Evolutionary conservation across 2,329 filamentous ascomycete genomes (phyloP).

Genomic region (Pleomassaria siparia): DNA sequence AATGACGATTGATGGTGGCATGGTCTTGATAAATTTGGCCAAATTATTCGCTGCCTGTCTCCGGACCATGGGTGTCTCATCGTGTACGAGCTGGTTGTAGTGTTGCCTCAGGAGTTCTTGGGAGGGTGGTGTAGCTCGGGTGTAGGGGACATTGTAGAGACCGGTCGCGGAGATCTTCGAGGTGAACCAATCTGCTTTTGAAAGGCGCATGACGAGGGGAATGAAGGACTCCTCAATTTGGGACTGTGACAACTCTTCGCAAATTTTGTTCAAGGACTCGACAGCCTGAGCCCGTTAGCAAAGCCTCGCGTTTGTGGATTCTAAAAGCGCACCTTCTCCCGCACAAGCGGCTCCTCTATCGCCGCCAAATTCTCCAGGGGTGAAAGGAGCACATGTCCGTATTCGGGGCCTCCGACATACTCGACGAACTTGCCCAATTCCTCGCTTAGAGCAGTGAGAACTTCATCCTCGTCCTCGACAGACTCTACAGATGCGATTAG

Average conservation of each 20-base stretch:
- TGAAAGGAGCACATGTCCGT: constrained; percentile 92
- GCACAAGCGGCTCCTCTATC: constrained; percentile 95
- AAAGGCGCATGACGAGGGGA: constrained; percentile 89
- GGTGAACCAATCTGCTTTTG: constrained; percentile 99
- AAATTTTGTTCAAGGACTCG: constrained; percentile 99
- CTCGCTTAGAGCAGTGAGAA: constrained; percentile 93
- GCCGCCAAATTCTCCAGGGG: constrained; percentile 97
- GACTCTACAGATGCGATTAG: constrained; percentile 68
- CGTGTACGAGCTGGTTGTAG: constrained; percentile 90
- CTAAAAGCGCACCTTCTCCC: constrained; percentile 77
- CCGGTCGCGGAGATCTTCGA: constrained; percentile 98
- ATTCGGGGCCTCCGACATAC: constrained; percentile 92
- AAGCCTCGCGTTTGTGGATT: not conserved
- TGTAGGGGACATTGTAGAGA: constrained; percentile 91
- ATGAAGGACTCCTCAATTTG: constrained; percentile 98
- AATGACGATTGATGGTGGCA: constrained; percentile 87
- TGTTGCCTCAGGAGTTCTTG: constrained; percentile 91
- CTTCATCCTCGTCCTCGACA: constrained; percentile 98
- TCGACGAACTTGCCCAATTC: constrained; percentile 97
- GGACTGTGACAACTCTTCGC: constrained; percentile 82
- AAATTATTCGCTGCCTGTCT: constrained; percentile 95
- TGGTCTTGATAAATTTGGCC: constrained; percentile 96
- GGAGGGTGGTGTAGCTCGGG: constrained; percentile 80
- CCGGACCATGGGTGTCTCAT: constrained; percentile 98
- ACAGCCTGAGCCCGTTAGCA: constrained; percentile 69